A percentile compares a stretch with the other conserved stretches of the same genome.
These are phyloP conservation scores for Crinitomyces ghanaensis DNA, from an alignment of 805 yeast genomes.

Conservation along the genomic window DNA sequence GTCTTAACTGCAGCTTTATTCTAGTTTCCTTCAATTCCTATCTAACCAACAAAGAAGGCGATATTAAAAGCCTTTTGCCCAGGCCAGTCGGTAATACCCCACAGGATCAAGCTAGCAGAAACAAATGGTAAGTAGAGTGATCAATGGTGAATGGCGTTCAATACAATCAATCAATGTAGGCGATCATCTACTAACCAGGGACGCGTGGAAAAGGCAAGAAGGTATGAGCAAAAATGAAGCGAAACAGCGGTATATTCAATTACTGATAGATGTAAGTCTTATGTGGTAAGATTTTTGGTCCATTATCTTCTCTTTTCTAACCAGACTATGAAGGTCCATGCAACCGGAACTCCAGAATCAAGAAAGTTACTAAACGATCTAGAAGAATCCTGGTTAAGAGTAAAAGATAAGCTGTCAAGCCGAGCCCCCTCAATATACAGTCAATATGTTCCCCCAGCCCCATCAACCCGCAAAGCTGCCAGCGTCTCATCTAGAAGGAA, in stretches of 20 bases:
- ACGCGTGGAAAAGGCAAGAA: constrained; percentile 70
- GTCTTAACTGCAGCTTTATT: constrained; percentile 2
- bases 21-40: background rate
- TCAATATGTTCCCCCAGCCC: constrained; percentile 1
- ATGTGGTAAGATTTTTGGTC: background rate
- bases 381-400: constrained; percentile 54
- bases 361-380: constrained; percentile 54
- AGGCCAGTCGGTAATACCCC: constrained; percentile 49
- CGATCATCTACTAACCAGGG: constrained; percentile 22
- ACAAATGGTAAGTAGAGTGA: constrained; percentile 42
- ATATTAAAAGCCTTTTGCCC: constrained; percentile 56
- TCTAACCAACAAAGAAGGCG: constrained; percentile 41
- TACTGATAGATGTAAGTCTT: constrained; percentile 37
- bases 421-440: background rate
- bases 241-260: constrained; percentile 55
- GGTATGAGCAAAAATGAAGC: constrained; percentile 64
- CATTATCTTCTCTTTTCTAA: background rate
- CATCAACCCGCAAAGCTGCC: constrained; percentile 5
- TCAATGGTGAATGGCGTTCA: background rate
- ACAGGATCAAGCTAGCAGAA: constrained; percentile 56
- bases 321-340: constrained; percentile 54
- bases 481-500: background rate
- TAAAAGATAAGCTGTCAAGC: constrained; percentile 7
- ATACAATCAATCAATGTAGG: background rate
- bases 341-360: constrained; percentile 56